Conservation (phyloP, 2,329 filamentous ascomycete genomes). For the Diaporthe citri region DNA sequence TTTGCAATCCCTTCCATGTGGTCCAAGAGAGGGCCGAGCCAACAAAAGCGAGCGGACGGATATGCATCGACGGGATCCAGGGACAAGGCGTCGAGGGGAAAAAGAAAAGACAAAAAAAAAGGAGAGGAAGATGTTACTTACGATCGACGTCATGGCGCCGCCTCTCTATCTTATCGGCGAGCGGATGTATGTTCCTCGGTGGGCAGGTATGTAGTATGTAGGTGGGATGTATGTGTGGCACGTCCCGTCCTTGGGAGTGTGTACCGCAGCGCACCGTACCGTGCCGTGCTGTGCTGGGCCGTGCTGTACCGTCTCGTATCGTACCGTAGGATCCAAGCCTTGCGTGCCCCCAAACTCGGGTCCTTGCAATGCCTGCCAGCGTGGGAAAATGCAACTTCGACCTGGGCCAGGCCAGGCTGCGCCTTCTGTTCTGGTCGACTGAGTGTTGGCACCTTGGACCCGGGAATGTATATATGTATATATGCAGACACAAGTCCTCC, state of each 20-base stretch:
- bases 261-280: slow-evolving; percentile 21
- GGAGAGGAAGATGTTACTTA: slow-evolving; percentile 42
- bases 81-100: slow-evolving; percentile 19
- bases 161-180: slow-evolving; percentile 40
- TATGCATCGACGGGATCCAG: slow-evolving; percentile 13
- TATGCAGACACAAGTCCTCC: not conserved
- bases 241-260: slow-evolving; percentile 33
- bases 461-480: not conserved
- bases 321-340: slow-evolving; percentile 30
- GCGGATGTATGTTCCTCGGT: slow-evolving; percentile 10
- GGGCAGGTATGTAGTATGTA: not conserved
- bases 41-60: not conserved
- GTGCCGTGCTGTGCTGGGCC: slow-evolving; percentile 7
- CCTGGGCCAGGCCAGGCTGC: not conserved
- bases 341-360: slow-evolving; percentile 24
- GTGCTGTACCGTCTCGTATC: slow-evolving; percentile 4
- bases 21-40: not conserved
- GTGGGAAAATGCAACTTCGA: slow-evolving; percentile 10
- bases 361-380: slow-evolving; percentile 8
- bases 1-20: not conserved
- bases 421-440: not conserved
- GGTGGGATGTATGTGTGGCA: slow-evolving; percentile 7
- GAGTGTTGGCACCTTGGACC: not conserved
- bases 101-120: slow-evolving; percentile 18
- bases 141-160: slow-evolving; percentile 51